Percentiles rank a stretch among this genome's conserved stretches.
Evolutionary conservation across 2,329 filamentous ascomycete species (phyloP).

Genomic region (Trichoderma sp.): DNA sequence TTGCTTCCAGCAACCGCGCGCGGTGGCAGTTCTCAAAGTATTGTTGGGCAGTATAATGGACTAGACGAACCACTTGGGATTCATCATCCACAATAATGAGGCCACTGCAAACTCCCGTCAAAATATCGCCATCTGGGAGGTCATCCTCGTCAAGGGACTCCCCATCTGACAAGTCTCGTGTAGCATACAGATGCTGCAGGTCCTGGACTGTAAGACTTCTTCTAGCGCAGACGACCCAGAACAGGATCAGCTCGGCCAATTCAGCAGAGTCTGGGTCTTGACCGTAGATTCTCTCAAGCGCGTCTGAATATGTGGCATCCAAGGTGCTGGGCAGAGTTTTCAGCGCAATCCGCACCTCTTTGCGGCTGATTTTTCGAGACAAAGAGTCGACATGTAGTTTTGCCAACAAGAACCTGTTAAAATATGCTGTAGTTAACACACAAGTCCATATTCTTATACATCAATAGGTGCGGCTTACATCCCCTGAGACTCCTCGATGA

Average conservation of each 20-base stretch:
- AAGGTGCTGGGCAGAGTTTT: background rate
- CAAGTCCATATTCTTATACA: background rate
- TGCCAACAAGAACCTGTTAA: background rate
- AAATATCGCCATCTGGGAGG: background rate
- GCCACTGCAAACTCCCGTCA: background rate
- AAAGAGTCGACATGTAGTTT: background rate
- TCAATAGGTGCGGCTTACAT: background rate
- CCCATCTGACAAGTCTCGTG: background rate
- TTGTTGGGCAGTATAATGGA: slow-evolving; percentile 16
- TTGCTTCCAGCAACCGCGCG: background rate
- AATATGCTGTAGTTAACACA: background rate
- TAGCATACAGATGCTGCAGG: slow-evolving; percentile 7
- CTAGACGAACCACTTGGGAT: slow-evolving; percentile 5
- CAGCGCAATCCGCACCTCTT: background rate
- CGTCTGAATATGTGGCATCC: background rate
- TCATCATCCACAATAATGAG: slow-evolving; percentile 4
- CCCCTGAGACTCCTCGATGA: background rate
- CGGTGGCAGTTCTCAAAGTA: slow-evolving; percentile 9
- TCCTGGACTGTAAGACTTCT: background rate
- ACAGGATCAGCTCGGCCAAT: slow-evolving; percentile 5
- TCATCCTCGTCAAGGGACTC: background rate
- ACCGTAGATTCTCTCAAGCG: background rate
- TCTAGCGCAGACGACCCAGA: slow-evolving; percentile 8
- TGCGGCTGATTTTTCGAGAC: background rate
- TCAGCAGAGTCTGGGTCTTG: slow-evolving; percentile 2